phyloP scores from a whole-genome alignment of 768 basidiomycete species.

The Cystobasidium tubakii region DNA sequence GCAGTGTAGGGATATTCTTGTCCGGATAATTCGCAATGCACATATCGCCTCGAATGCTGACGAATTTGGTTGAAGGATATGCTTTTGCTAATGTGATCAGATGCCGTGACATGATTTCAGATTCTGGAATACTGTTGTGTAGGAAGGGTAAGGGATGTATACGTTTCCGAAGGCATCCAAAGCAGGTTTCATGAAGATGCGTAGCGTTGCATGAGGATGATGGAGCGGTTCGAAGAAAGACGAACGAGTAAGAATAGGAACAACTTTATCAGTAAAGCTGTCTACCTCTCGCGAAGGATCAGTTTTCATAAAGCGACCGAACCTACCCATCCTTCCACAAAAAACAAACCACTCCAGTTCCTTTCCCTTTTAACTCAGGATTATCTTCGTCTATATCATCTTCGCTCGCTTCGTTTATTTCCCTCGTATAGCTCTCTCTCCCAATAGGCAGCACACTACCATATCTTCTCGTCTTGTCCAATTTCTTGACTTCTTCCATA shows the following conservation, averaged over 20 bases:
- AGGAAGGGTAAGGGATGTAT: background rate
- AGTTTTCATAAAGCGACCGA: too few relatives aligned
- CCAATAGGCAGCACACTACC: conserved; percentile 77
- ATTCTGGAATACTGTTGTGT: conserved; percentile 64
- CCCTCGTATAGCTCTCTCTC: conserved; percentile 85
- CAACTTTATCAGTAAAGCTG: too few relatives aligned
- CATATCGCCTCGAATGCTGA: conserved; percentile 82
- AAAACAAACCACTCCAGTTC: conserved; percentile 89
- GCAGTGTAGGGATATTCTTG: conserved; percentile 77
- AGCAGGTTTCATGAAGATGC: background rate
- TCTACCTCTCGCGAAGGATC: too few relatives aligned
- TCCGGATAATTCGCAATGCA: conserved; percentile 89
- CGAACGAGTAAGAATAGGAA: background rate
- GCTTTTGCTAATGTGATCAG: conserved; percentile 67
- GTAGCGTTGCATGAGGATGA: too few relatives aligned
- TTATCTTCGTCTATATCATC: conserved; percentile 58
- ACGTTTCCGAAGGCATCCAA: background rate
- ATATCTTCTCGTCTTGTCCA: conserved; percentile 61
- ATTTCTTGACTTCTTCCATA: conserved; percentile 59
- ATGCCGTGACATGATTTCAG: conserved; percentile 67
- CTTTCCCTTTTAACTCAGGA: conserved; percentile 60
- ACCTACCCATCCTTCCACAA: conserved; percentile 92
- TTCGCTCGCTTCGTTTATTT: conserved; percentile 88
- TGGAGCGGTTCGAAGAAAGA: too few relatives aligned
- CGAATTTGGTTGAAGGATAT: conserved; percentile 88